Conservation (phyloP, 768 basidiomycete species). For the Collybia sordida region DNA sequence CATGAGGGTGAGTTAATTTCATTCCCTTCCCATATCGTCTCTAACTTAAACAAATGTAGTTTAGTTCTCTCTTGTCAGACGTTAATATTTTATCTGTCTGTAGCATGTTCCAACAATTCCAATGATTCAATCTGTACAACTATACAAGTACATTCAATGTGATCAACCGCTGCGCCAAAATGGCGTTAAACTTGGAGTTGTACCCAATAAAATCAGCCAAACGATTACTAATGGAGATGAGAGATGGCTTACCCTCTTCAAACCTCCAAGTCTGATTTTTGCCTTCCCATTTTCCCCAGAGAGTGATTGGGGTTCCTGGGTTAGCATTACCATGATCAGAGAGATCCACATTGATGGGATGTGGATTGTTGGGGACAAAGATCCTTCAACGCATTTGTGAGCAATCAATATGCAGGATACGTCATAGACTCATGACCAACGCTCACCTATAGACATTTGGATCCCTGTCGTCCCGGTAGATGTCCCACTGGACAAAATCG, state of each 20-base stretch:
- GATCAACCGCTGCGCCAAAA: neutral
- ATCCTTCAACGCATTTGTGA: conserved; percentile 24
- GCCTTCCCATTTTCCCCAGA: conserved; percentile 42
- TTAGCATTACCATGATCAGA: conserved; percentile 37
- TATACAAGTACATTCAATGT: neutral
- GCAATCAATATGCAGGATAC: neutral
- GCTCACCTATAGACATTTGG: conserved; percentile 18
- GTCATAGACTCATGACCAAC: neutral
- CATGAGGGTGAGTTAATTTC: conserved; percentile 13
- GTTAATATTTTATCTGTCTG: no score
- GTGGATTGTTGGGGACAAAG: conserved; percentile 22
- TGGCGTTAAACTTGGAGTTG: neutral
- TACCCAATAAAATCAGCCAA: neutral
- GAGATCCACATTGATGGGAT: conserved; percentile 34
- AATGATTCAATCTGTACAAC: no score
- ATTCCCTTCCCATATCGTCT: neutral
- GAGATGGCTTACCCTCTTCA: conserved; percentile 13
- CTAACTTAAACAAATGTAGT: no score
- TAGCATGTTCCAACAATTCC: no score
- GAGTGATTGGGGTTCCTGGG: conserved; percentile 35
- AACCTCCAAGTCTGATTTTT: conserved; percentile 45
- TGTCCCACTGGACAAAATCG: conserved; percentile 18
- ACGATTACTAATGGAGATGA: neutral
- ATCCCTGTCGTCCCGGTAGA: conserved; percentile 16
- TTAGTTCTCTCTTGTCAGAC: no score